Conservation (phyloP, 2,329 filamentous ascomycete genomes). For the Fusarium subtropicale region DNA sequence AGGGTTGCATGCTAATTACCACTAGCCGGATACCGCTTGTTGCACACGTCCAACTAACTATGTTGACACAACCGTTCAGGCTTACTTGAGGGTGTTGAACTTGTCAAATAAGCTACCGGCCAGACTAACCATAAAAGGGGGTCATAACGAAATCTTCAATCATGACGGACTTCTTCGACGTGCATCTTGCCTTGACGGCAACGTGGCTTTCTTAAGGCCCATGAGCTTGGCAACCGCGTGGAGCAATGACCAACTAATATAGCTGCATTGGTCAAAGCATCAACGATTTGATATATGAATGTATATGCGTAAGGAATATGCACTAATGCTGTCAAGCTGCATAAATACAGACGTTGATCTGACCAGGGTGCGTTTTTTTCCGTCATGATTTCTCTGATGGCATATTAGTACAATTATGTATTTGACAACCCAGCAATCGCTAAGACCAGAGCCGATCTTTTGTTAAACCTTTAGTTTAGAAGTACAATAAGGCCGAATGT, state of each 20-base stretch:
- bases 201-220: constrained; percentile 8
- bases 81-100: constrained; percentile 4
- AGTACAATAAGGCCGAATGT: too few relatives aligned
- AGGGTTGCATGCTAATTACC: neutral
- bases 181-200: neutral
- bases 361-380: constrained; percentile 20
- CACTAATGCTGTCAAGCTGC: constrained; percentile 7
- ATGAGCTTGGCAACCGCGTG: neutral
- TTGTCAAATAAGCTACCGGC: constrained; percentile 12
- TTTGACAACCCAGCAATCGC: constrained; percentile 9
- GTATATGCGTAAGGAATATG: neutral
- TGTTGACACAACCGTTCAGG: neutral
- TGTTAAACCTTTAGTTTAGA: constrained; percentile 6
- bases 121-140: constrained; percentile 18
- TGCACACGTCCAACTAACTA: constrained; percentile 6
- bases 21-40: neutral
- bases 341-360: constrained; percentile 9
- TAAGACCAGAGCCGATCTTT: constrained; percentile 2
- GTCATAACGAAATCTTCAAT: constrained; percentile 26
- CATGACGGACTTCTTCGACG: constrained; percentile 10
- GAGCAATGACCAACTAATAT: constrained; percentile 20
- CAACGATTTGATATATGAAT: constrained; percentile 2
- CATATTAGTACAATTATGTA: constrained; percentile 32
- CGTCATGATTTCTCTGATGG: neutral
- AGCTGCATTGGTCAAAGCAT: constrained; percentile 18